Base-by-base conservation (phyloP, 768 basidiomycete genomes). In the Tricholoma bakamatsutake region DNA sequence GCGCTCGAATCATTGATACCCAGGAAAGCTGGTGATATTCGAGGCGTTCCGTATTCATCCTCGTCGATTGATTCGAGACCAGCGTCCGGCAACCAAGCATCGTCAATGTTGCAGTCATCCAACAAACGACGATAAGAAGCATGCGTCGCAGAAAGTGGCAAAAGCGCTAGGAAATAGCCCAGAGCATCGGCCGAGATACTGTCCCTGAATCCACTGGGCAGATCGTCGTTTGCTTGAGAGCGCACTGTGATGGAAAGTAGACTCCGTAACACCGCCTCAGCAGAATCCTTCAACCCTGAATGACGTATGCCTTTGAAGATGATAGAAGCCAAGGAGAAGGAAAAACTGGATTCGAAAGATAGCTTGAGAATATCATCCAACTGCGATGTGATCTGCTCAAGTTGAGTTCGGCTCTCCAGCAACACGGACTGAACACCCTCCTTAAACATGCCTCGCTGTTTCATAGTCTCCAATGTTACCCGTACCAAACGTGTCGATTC, bases 221-320 rank as follows among this genome's bases (percentile, higher is more conserved):
- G 57, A 21, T 66, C 66, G 17, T 60, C 58, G 12, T 68, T 71
- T 50, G 61, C 62, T 43, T 73, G 65, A 17, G 77, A 71, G 18
- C 75, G 72, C 50, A 82, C 76, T 33, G 87, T 87, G 37, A 88
- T 79, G 30, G 73, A 69, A 11, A 93, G 72, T 15, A 92, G 71
- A 28, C 77, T 84, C 60, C 85, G 76, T 12, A 93, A 73, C 13
- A 81, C 79, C 3, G 73, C 73, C 59, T 82, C 80, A 1, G 88
- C 84, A 11, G 82, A 76, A 6, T 82, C 81, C 51, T 73, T 81
- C 59, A 91, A 77, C 3, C 77, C 74, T 2, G 82, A 76, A 61
- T 86, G 84, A 24, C 93, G 83, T 54, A 93, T 71, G 39, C 92
- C 93, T 66, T 94, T 93, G 79, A 93, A 90, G 47, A 96, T 82